phyloP scores from a whole-genome alignment of 2,329 filamentous ascomycete genomes.

The Scedosporium dehoogii region DNA sequence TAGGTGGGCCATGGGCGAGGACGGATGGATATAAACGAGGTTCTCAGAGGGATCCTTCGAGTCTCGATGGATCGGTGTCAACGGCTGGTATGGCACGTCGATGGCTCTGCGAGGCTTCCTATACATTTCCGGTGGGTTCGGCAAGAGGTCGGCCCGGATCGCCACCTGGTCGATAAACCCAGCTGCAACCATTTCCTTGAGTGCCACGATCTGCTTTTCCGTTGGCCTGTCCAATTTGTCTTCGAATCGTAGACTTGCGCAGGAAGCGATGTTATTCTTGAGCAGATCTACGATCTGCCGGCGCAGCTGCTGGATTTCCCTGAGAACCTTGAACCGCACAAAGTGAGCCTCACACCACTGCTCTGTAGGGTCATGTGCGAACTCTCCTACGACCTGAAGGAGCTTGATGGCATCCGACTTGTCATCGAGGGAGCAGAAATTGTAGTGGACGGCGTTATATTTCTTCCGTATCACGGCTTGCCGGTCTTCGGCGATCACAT shows the following conservation, averaged over 20 bases:
- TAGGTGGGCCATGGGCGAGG: constrained; percentile 65
- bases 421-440: constrained; percentile 73
- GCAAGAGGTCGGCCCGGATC: constrained; percentile 79
- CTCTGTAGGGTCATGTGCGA: constrained; percentile 63
- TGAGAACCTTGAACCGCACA: constrained; percentile 76
- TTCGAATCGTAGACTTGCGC: constrained; percentile 38
- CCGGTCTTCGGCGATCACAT: constrained; percentile 61
- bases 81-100: constrained; percentile 82
- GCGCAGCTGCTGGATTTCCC: constrained; percentile 75
- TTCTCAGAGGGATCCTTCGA: constrained; percentile 24
- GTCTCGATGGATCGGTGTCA: constrained; percentile 54
- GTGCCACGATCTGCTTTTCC: constrained; percentile 60
- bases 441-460: constrained; percentile 63
- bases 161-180: constrained; percentile 94
- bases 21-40: constrained; percentile 80
- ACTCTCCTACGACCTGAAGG: constrained; percentile 79
- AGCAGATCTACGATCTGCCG: constrained; percentile 76
- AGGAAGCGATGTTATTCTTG: constrained; percentile 49
- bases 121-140: constrained; percentile 54
- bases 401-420: constrained; percentile 83
- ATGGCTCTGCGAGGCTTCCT: constrained; percentile 75
- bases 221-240: constrained; percentile 50
- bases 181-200: constrained; percentile 85
- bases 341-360: constrained; percentile 75
- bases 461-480: constrained; percentile 52